A percentile compares a stretch with the other conserved stretches of the same genome.
Conservation (phyloP, 495 filamentous ascomycete genomes). For the Aspergillus saccharolyticus region DNA sequence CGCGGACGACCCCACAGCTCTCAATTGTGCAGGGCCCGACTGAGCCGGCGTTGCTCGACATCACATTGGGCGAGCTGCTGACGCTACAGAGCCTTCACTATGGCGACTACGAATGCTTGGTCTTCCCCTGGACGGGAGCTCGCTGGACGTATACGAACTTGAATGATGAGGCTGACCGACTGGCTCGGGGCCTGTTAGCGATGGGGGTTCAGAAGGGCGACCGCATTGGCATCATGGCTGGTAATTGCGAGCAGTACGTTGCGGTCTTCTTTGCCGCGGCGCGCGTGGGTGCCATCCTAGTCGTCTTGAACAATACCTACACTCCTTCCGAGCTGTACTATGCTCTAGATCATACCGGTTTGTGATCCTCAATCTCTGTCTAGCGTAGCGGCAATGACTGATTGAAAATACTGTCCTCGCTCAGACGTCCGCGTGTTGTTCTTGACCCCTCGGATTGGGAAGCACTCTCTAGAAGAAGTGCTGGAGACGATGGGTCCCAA, state of each 20-base stretch:
- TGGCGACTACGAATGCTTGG: conserved; percentile 53
- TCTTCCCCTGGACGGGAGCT: conserved; percentile 62
- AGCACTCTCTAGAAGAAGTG: conserved; percentile 49
- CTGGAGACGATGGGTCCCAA: conserved; percentile 44
- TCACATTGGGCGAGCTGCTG: conserved; percentile 59
- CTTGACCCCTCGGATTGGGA: conserved; percentile 57
- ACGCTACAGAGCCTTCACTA: conserved; percentile 58
- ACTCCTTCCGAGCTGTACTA: conserved; percentile 58
- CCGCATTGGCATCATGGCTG: conserved; percentile 64
- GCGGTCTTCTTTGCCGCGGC: conserved; percentile 64
- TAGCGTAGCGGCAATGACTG: neutral
- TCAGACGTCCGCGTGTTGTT: conserved; percentile 59
- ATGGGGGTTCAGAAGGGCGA: conserved; percentile 59
- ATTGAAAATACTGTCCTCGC: neutral
- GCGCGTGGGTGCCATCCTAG: conserved; percentile 60
- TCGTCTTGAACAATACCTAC: conserved; percentile 70
- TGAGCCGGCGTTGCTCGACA: conserved; percentile 53
- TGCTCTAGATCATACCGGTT: conserved; percentile 60
- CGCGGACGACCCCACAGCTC: conserved; percentile 17
- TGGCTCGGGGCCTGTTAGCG: conserved; percentile 54
- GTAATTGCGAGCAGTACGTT: conserved; percentile 67
- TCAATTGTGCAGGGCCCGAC: conserved; percentile 57
- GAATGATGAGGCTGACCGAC: conserved; percentile 52
- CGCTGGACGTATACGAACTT: conserved; percentile 63
- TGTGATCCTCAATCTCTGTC: conserved; percentile 4